Percentiles rank a stretch among this genome's conserved stretches.
phyloP scores from a whole-genome alignment of 306 rosid genomes.

The Ormosia semicastrata region DNA sequence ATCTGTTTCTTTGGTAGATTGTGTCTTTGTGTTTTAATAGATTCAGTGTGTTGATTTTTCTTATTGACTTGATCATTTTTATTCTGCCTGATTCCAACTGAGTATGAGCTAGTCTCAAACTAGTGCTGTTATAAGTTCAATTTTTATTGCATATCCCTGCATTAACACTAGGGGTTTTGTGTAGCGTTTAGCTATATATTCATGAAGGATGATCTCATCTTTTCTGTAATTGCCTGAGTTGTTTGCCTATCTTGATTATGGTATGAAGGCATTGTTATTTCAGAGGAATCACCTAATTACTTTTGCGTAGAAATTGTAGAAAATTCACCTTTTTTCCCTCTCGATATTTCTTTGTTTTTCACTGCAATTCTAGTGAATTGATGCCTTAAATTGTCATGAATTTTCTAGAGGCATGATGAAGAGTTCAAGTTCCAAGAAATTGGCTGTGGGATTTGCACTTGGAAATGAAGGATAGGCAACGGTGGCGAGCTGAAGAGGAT shows the following conservation, averaged over 20 bases:
- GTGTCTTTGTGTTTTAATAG: background rate
- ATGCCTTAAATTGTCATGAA: slow-evolving; percentile 14
- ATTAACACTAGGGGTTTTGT: background rate
- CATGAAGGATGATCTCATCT: background rate
- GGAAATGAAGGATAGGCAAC: slow-evolving; percentile 90
- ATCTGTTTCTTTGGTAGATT: background rate
- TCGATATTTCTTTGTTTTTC: background rate
- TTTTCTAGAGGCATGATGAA: slow-evolving; percentile 65
- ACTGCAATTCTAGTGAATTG: background rate
- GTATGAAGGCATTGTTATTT: background rate
- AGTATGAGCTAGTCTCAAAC: background rate
- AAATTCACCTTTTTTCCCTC: background rate
- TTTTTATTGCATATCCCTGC: background rate
- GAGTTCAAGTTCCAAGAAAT: slow-evolving; percentile 54
- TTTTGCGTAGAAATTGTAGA: background rate
- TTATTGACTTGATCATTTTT: background rate
- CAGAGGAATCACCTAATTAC: background rate
- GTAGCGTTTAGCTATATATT: background rate
- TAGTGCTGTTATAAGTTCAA: background rate
- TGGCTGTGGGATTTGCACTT: slow-evolving; percentile 49
- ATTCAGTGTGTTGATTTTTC: background rate
- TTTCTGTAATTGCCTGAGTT: background rate
- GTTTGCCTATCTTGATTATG: background rate
- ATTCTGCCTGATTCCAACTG: background rate
- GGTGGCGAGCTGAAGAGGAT: slow-evolving; percentile 86